Evolutionary conservation across 108 stramenopile species (phyloP), one percentile per base, ranked within the genome.

Genomic region (Halocafeteria seosinensis): DNA sequence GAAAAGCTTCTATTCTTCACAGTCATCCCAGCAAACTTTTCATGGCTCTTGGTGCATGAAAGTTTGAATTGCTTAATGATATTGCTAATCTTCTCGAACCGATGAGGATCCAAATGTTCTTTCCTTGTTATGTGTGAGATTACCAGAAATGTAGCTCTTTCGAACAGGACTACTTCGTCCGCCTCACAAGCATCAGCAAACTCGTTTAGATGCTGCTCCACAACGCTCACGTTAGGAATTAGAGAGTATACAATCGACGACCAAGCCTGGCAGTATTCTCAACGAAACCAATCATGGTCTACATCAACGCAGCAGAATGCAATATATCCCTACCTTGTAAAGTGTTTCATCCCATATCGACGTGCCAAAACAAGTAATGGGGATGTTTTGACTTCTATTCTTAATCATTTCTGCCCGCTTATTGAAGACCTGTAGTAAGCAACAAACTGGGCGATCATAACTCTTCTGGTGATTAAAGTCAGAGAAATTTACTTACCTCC

Each of bases 21-120:
- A 69, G 91, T 81, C 92, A 95, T 94, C 6, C 90, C 91, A 67
- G 91, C 87, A 69, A 98, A 95, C 64, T 88, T 80, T 6, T 88
- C 85, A 69, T 89, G 85, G 0, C 90, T 85, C 77, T 95, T 95
- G 62, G 85, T 86, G 66, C 94, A 95, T 70, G 78, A 78, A 28
- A 95, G 82, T 68, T 98, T 98, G 85, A 97, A 94, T 68, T 97
- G 95, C 73, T 97, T 97, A 73, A 97, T 86, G 80, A 97, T 97
- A 66, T 97, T 97, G 76, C 85, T 87, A 47, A 98, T 93, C 70
- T 95, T 94, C 85, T 98, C 96, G 84, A 90, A 93, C 27, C 96
- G 88, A 70, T 98, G 95, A n/a, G 84, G 78, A 73, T 98, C 95
- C 70, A 86, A 80, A 68, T 94, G 89, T 23, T 74, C 73, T n/a